Conservation (phyloP, 169 alveolate genomes). For the Plasmodium sp. region DNA sequence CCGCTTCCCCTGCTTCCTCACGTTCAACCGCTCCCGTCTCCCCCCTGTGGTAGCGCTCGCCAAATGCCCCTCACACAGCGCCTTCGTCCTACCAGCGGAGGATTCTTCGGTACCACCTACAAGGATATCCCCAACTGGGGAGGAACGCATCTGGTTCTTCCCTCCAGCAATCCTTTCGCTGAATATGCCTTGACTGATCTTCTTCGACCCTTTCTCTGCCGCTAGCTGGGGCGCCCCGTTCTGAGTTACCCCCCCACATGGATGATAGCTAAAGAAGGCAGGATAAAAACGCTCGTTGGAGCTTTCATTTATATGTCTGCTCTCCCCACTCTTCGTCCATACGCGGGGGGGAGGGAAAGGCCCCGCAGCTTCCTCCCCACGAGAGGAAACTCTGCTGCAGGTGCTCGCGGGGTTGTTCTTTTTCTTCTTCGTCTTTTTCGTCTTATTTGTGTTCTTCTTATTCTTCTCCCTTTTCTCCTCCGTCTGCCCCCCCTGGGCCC, state of each 20-base stretch:
- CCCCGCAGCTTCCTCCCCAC: background rate
- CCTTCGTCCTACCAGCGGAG: background rate
- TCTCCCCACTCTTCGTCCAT: background rate
- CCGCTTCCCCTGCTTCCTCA: background rate
- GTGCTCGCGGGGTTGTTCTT: background rate
- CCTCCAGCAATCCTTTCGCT: background rate
- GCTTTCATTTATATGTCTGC: background rate
- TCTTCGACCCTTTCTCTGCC: background rate
- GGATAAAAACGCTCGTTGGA: background rate
- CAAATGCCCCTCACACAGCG: background rate
- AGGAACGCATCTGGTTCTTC: background rate
- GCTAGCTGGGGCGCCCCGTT: background rate
- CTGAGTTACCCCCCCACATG: background rate
- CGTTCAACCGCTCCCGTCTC: background rate
- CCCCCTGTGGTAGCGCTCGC: background rate
- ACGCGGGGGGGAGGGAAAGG: background rate
- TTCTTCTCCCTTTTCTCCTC: background rate
- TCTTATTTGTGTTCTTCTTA: background rate
- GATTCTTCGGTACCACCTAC: background rate
- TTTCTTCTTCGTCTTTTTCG: background rate
- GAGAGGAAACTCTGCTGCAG: background rate
- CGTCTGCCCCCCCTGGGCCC: background rate
- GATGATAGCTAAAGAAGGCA: background rate
- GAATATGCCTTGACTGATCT: background rate
- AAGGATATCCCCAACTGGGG: background rate